phyloP scores from a whole-genome alignment of 148 eudicot species.

The Cornus controversa region DNA sequence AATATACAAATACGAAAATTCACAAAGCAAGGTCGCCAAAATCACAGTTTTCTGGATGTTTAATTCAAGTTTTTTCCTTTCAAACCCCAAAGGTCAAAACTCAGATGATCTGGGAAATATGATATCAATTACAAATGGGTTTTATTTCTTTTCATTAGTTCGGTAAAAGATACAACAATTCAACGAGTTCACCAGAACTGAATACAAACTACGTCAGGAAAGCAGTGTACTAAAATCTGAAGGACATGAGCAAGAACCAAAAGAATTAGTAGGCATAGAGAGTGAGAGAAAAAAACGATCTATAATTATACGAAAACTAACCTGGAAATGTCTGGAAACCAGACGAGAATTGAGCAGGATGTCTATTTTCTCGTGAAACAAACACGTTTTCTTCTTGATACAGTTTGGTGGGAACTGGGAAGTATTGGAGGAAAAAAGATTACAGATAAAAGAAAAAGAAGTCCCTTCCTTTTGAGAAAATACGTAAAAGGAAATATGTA shows the following conservation, averaged over 20 bases:
- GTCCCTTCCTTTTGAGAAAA: too few relatives aligned
- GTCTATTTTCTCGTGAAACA: too few relatives aligned
- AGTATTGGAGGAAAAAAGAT: too few relatives aligned
- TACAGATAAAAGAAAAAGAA: too few relatives aligned
- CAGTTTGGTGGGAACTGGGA: too few relatives aligned
- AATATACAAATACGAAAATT: neutral
- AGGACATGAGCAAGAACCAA: neutral
- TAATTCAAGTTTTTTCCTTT: neutral
- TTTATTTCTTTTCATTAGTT: neutral
- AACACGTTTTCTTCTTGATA: too few relatives aligned
- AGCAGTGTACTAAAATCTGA: neutral
- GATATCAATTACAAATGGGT: neutral
- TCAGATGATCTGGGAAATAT: too few relatives aligned
- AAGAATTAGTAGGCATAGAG: neutral
- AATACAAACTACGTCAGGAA: neutral
- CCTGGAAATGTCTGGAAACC: constrained; percentile 6
- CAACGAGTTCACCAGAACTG: neutral
- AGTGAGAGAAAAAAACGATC: too few relatives aligned
- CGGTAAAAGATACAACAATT: neutral
- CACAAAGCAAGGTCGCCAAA: neutral
- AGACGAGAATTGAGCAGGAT: neutral
- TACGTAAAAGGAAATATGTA: too few relatives aligned
- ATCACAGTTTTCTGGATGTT: neutral
- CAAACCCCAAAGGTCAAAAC: neutral
- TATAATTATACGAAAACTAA: neutral